These are phyloP conservation scores for Aspergillus sp. DNA, from an alignment of 2,329 filamentous ascomycete species.

Conservation along the genomic window DNA sequence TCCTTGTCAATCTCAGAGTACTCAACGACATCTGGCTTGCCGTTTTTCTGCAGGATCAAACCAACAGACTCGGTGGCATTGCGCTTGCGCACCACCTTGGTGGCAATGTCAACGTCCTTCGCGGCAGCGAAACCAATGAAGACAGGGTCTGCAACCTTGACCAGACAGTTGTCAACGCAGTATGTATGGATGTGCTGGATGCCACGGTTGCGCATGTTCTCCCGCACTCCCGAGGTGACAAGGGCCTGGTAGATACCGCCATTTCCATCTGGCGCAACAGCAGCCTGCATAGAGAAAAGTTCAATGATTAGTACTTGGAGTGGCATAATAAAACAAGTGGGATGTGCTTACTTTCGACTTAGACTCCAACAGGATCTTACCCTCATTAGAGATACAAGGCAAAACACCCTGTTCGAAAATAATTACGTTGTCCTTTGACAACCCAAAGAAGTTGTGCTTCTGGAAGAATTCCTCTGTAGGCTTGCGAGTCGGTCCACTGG, in stretches of 20 bases:
- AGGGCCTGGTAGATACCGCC: constrained; percentile 94
- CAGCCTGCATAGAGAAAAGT: constrained; percentile 49
- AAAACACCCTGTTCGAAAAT: constrained; percentile 97
- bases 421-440: constrained; percentile 74
- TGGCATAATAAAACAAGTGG: neutral
- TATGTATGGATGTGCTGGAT: constrained; percentile 95
- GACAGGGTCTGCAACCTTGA: constrained; percentile 92
- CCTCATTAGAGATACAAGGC: constrained; percentile 94
- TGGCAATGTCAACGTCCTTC: constrained; percentile 88
- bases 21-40: constrained; percentile 93
- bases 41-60: constrained; percentile 89
- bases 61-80: constrained; percentile 94
- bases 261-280: constrained; percentile 94
- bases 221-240: constrained; percentile 68
- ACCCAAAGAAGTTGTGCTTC: constrained; percentile 83
- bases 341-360: constrained; percentile 61
- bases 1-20: constrained; percentile 92
- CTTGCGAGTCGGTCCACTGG: constrained; percentile 82
- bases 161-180: constrained; percentile 98
- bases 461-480: constrained; percentile 93
- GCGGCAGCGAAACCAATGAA: constrained; percentile 91
- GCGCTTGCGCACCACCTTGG: constrained; percentile 98
- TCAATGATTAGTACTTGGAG: neutral
- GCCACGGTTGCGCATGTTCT: constrained; percentile 81
- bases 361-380: constrained; percentile 89